phyloP scores from a whole-genome alignment of 805 yeast species.

The Cephaloascus fragrans region DNA sequence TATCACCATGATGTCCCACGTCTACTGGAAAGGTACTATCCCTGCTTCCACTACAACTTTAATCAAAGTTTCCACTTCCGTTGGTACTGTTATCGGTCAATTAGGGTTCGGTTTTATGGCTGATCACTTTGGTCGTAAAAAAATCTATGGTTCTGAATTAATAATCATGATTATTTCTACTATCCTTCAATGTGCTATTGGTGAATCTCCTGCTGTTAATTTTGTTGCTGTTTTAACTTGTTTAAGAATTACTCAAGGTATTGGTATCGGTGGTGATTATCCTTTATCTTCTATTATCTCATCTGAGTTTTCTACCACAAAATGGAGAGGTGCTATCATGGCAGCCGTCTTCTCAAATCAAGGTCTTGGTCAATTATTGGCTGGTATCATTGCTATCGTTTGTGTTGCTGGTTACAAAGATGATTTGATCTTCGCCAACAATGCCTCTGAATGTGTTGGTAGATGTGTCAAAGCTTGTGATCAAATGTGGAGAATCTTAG shows the following conservation, averaged over 20 bases:
- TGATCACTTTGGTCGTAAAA: constrained; percentile 78
- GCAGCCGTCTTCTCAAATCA: constrained; percentile 94
- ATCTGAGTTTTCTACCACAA: constrained; percentile 86
- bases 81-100: constrained; percentile 91
- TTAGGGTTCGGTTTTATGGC: constrained; percentile 75
- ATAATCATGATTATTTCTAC: constrained; percentile 78
- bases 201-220: constrained; percentile 59
- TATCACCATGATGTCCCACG: constrained; percentile 68
- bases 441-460: constrained; percentile 51
- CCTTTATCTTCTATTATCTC: constrained; percentile 91
- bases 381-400: constrained; percentile 75
- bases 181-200: constrained; percentile 65
- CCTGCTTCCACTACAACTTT: constrained; percentile 71
- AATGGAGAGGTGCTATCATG: constrained; percentile 98
- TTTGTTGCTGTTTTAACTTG: constrained; percentile 68
- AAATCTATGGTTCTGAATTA: constrained; percentile 78
- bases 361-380: constrained; percentile 90
- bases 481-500: constrained; percentile 88
- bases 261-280: constrained; percentile 97
- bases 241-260: constrained; percentile 84
- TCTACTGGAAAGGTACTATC: constrained; percentile 56
- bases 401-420: constrained; percentile 71
- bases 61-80: constrained; percentile 82
- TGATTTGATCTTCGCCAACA: constrained; percentile 41
- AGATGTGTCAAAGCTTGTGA: constrained; percentile 72